These are phyloP conservation scores for Trebouxia gelatinosa DNA, from an alignment of 163 green algal species.

Conservation along the genomic window DNA sequence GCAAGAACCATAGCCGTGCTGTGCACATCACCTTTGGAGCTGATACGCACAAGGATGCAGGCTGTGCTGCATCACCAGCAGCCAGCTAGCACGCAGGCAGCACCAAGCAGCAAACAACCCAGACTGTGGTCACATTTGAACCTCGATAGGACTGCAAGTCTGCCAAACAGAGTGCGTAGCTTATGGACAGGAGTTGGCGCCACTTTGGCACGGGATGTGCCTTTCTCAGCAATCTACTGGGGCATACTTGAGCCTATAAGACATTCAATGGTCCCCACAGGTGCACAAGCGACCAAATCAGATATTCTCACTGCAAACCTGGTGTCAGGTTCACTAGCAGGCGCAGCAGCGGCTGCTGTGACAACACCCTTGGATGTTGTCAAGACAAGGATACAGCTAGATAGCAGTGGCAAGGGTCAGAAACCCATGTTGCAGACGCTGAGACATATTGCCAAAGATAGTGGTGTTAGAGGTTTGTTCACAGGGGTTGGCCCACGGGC, in stretches of 20 bases:
- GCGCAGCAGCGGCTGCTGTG: constrained; percentile 72
- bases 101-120: neutral
- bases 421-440: constrained; percentile 41
- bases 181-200: constrained; percentile 83
- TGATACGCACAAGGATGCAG: constrained; percentile 89
- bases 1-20: constrained; percentile 79
- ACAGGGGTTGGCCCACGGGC: constrained; percentile 73
- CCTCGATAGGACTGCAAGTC: neutral
- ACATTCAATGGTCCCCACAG: constrained; percentile 30
- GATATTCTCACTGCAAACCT: constrained; percentile 74
- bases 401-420: neutral
- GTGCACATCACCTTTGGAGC: constrained; percentile 86
- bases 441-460: constrained; percentile 48
- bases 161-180: constrained; percentile 33
- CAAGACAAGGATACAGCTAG: constrained; percentile 90
- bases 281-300: neutral
- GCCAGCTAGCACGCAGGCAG: neutral
- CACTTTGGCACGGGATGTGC: constrained; percentile 91
- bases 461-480: constrained; percentile 81
- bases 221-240: constrained; percentile 97
- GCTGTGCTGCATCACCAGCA: constrained; percentile 35
- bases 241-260: constrained; percentile 73
- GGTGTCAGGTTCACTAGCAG: constrained; percentile 72
- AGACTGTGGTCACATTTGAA: constrained; percentile 36
- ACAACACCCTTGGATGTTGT: constrained; percentile 95